These are phyloP conservation scores for Populus tremula DNA, from an alignment of 345 rosid species.

Conservation along the genomic window DNA sequence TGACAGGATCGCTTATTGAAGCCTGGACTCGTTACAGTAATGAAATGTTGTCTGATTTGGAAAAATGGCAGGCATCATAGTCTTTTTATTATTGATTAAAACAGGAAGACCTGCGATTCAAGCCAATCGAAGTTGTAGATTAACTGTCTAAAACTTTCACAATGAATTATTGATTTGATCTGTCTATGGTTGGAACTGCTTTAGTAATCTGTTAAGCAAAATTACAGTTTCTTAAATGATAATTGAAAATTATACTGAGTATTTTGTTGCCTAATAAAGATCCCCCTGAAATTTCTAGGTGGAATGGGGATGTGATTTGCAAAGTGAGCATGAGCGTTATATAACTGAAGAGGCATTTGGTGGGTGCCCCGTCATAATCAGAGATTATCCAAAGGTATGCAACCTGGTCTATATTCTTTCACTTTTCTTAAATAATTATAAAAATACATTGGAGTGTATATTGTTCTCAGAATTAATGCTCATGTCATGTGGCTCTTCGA, in stretches of 20 bases:
- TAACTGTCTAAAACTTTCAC: not conserved
- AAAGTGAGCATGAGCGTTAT: constrained; percentile 98
- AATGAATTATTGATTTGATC: not conserved
- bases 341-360: constrained; percentile 85
- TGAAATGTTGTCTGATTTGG: not conserved
- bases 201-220: not conserved
- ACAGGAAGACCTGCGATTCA: not conserved
- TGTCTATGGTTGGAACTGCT: not conserved
- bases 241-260: not conserved
- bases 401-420: constrained; percentile 1
- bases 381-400: constrained; percentile 90
- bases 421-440: not conserved
- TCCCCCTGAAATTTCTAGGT: constrained; percentile 44
- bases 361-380: constrained; percentile 80
- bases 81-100: not conserved
- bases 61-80: not conserved
- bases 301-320: constrained; percentile 95
- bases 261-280: not conserved
- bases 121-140: not conserved
- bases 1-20: not conserved
- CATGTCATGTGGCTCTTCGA: constrained; percentile 9
- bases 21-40: not conserved
- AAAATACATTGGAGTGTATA: not conserved
- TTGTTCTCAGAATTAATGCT: not conserved
- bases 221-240: not conserved